These are phyloP conservation scores for Passiflora organensis DNA, from an alignment of 345 rosid genomes.

Conservation along the genomic window DNA sequence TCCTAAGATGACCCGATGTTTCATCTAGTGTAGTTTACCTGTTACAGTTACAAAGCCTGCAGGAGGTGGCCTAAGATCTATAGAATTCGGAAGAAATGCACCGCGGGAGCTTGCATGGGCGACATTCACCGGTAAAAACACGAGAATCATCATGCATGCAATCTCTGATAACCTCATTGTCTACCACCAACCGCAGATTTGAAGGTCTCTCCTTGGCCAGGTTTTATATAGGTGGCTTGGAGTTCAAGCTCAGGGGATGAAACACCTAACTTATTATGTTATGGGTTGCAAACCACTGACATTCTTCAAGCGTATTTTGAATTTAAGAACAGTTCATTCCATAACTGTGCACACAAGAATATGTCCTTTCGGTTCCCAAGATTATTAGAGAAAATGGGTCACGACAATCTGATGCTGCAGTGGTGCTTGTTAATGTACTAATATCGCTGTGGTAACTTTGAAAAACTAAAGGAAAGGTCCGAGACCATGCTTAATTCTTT, in stretches of 20 bases:
- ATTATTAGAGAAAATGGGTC: not conserved
- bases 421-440: not conserved
- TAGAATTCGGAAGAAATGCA: constrained; percentile 10
- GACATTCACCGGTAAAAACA: not conserved
- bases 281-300: constrained; percentile 2
- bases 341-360: constrained; percentile 6
- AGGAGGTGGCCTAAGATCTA: constrained; percentile 14
- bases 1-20: not conserved
- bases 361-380: not conserved
- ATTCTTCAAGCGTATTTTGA: not conserved
- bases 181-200: not conserved
- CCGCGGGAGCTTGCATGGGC: constrained; percentile 27
- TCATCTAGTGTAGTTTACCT: constrained; percentile 36
- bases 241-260: constrained; percentile 13
- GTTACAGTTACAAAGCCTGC: constrained; percentile 33
- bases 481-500: too few species aligned
- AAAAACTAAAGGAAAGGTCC: too few species aligned
- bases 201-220: not conserved
- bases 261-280: constrained; percentile 24
- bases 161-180: constrained; percentile 18
- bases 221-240: constrained; percentile 13
- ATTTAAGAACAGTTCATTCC: constrained; percentile 21
- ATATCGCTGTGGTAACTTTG: not conserved
- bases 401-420: not conserved
- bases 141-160: constrained; percentile 23